A percentile compares a stretch with the other conserved stretches of the same genome.
These are phyloP conservation scores for Kingdonia uniflora DNA, from an alignment of 164 flowering plant genomes.

Conservation along the genomic window DNA sequence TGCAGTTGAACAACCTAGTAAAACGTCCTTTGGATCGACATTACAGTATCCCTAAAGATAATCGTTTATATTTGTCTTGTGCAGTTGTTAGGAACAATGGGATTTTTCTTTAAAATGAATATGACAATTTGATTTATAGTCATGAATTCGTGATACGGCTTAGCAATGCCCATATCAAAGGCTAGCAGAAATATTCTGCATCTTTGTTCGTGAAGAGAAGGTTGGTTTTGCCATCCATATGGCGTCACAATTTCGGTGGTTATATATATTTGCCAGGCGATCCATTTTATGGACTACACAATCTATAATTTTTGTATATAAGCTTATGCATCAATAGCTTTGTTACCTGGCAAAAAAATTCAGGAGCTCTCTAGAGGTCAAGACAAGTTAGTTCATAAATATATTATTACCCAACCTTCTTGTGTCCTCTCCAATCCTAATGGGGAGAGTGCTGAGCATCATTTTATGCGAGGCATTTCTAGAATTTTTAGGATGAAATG, in stretches of 20 bases:
- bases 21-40: no score
- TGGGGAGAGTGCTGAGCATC: no score
- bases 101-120: background rate
- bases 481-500: no score
- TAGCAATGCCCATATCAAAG: conserved; percentile 60
- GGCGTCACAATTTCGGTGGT: conserved; percentile 57
- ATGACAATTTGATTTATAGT: background rate
- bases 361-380: no score
- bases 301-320: conserved; percentile 63
- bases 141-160: background rate
- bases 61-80: background rate
- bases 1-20: conserved; percentile 34
- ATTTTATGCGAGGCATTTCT: no score
- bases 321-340: no score
- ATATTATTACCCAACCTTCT: no score
- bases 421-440: no score
- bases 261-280: conserved; percentile 96
- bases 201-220: conserved; percentile 52
- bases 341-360: no score
- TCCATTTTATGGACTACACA: no score
- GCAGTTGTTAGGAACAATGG: background rate
- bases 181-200: conserved; percentile 82
- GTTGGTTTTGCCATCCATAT: conserved; percentile 85
- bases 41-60: background rate
- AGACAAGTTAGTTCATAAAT: no score